A percentile compares a stretch with the other conserved stretches of the same genome.
These are phyloP conservation scores for Maudiozyma pseudohumilis DNA, from an alignment of 805 yeast genomes.

Conservation along the genomic window DNA sequence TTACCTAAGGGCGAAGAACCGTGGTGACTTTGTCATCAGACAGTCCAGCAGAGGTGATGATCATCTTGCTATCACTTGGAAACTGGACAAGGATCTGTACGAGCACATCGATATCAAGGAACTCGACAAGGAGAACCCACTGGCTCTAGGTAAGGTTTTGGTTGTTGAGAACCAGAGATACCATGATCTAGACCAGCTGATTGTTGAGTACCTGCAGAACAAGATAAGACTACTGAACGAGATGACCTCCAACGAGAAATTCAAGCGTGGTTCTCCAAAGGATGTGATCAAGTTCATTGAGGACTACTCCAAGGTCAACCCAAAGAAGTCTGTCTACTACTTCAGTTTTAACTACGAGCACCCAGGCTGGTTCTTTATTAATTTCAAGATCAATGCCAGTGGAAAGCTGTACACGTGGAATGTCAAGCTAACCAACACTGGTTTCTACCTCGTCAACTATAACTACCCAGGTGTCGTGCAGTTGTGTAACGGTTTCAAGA, in stretches of 20 bases:
- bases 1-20: conserved; percentile 73
- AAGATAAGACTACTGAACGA: conserved; percentile 75
- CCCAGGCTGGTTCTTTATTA: conserved; percentile 87
- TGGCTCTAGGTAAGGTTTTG: conserved; percentile 45
- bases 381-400: conserved; percentile 71
- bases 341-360: conserved; percentile 82
- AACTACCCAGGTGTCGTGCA: conserved; percentile 82
- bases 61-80: conserved; percentile 92
- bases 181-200: conserved; percentile 86
- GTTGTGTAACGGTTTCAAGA: conserved; percentile 92
- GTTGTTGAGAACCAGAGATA: conserved; percentile 62
- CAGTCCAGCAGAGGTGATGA: conserved; percentile 88
- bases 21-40: conserved; percentile 89
- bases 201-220: conserved; percentile 77
- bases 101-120: conserved; percentile 88
- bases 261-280: conserved; percentile 61
- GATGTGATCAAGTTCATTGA: conserved; percentile 84
- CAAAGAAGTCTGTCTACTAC: conserved; percentile 79
- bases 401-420: conserved; percentile 76
- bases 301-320: conserved; percentile 83
- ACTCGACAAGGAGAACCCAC: conserved; percentile 53
- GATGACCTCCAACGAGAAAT: conserved; percentile 80
- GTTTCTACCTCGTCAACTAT: conserved; percentile 69
- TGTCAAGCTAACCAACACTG: conserved; percentile 81
- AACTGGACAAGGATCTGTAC: conserved; percentile 79